A percentile compares a stretch with the other conserved stretches of the same genome.
These are phyloP conservation scores for Raffaelea albimanens DNA, from an alignment of 2,329 filamentous ascomycete species.

Conservation along the genomic window DNA sequence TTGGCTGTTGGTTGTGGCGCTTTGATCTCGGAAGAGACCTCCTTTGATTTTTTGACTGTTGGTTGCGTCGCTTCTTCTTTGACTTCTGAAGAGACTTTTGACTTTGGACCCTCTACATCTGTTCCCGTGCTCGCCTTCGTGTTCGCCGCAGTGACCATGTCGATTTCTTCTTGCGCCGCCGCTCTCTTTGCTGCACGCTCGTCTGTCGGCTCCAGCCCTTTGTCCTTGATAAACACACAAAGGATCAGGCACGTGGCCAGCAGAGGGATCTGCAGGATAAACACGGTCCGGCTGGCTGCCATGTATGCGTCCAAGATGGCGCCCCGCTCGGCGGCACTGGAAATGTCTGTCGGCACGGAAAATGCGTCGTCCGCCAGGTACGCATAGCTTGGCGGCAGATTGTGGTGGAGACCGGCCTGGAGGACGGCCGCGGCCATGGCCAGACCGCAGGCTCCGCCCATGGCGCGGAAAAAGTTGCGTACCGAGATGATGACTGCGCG, in stretches of 20 bases:
- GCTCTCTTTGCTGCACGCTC: constrained; percentile 6
- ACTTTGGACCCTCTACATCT: too few relatives aligned
- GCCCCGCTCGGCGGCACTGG: constrained; percentile 5
- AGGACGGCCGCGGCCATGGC: constrained; percentile 21
- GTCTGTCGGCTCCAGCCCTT: constrained; percentile 27
- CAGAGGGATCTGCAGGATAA: constrained; percentile 45
- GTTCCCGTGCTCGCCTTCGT: too few relatives aligned
- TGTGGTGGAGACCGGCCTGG: constrained; percentile 17
- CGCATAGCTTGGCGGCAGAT: constrained; percentile 8
- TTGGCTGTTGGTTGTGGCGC: too few relatives aligned
- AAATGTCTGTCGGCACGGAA: constrained; percentile 18
- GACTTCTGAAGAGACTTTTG: too few relatives aligned
- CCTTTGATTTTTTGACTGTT: too few relatives aligned
- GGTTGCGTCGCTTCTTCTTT: too few relatives aligned
- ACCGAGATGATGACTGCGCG: constrained; percentile 27
- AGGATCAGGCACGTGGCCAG: constrained; percentile 39
- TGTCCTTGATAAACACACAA: constrained; percentile 41
- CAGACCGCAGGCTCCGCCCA: constrained; percentile 26
- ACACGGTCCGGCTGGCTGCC: constrained; percentile 43
- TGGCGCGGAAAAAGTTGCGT: constrained; percentile 27
- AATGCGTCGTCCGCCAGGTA: constrained; percentile 18
- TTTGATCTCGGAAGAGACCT: too few relatives aligned
- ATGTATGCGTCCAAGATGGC: constrained; percentile 14
- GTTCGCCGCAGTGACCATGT: too few relatives aligned
- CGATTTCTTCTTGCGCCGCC: too few relatives aligned